Percentiles rank a stretch among this genome's conserved stretches.
phyloP scores from a whole-genome alignment of 2,329 filamentous ascomycete species.

The Colletotrichum cuscutae region DNA sequence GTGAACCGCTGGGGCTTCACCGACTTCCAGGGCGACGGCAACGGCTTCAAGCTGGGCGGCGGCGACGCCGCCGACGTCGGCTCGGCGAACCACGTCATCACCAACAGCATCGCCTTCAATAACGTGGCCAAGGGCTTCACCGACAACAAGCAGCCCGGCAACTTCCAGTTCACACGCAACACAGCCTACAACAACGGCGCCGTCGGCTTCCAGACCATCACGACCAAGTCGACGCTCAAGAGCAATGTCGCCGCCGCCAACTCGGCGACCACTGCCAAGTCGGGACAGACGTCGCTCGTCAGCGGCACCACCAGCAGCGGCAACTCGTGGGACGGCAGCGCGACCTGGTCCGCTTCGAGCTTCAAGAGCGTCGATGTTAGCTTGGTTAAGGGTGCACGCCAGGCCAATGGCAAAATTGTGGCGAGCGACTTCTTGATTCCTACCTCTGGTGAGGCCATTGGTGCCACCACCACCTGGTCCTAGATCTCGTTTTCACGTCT shows the following conservation, averaged over 20 bases:
- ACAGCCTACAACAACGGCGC: constrained; percentile 58
- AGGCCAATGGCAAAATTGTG: constrained; percentile 50
- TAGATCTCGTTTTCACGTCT: neutral
- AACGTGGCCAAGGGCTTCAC: constrained; percentile 58
- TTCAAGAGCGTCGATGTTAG: constrained; percentile 50
- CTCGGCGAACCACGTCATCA: constrained; percentile 54
- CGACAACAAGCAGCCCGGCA: constrained; percentile 56
- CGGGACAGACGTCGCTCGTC: constrained; percentile 40
- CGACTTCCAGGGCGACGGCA: constrained; percentile 56
- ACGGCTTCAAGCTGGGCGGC: constrained; percentile 59
- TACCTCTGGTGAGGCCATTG: constrained; percentile 46
- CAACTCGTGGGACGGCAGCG: constrained; percentile 54
- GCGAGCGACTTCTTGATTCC: constrained; percentile 55
- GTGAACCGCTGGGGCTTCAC: constrained; percentile 56
- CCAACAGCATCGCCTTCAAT: constrained; percentile 55
- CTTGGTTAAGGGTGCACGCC: constrained; percentile 49
- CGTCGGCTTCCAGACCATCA: constrained; percentile 50
- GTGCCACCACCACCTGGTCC: constrained; percentile 47
- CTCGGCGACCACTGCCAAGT: constrained; percentile 33
- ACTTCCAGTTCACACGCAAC: constrained; percentile 51
- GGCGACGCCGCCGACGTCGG: constrained; percentile 46
- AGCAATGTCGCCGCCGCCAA: constrained; percentile 52
- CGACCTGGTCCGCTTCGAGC: constrained; percentile 40
- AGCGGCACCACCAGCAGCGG: constrained; percentile 42
- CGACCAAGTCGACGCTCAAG: constrained; percentile 46